Base-by-base conservation (phyloP, 2,329 filamentous ascomycete genomes). In the Ceratocystis eucalypticola region DNA sequence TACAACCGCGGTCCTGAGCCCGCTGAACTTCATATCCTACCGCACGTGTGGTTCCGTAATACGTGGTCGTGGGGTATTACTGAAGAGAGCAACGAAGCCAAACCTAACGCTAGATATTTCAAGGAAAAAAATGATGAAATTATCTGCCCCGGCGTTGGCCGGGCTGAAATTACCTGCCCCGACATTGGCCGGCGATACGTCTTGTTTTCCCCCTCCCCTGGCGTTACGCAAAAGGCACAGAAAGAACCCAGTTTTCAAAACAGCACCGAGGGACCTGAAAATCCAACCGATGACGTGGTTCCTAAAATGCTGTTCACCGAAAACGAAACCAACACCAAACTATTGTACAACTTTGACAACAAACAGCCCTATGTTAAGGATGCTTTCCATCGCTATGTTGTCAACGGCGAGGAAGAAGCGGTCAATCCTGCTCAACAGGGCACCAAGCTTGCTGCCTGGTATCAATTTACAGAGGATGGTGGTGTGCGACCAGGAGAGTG, bases 1-100 rank as follows among this genome's bases (percentile, higher is more conserved):
- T 97, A 94, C 88, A 97, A 97, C 74, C 85, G 94, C 71, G 93
- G 94, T 17, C 89, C 91, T 5, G 90, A 96, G 65, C 85, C 90
- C 15, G 93, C 94, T 15, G 92, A 91, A 25, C 79, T 97, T 65
- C 94, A 97, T 76, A 96, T 97, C 72, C 80, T 96, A 55, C 93
- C 93, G 7, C 94, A 97, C 68, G 85, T 96, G 64, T 96, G 92
- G 91, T 97, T 96, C 79, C 86, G 93, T 70, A 97, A 97, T 75
- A 96, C 92, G 2, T 97, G 94, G 94, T 84, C 88, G 48, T 97
- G 93, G 93, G 93, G 92, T 25, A 84, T 88, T 69, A 89, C 96
- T 72, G 75, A 84, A 10, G 78, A 81, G 37, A 84, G 88, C 63
- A 86, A 87, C 74, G 96, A 95, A 77, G 85, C 87, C 74, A 96